Conservation (phyloP, 805 yeast genomes). For the Yarrowia deformans region DNA sequence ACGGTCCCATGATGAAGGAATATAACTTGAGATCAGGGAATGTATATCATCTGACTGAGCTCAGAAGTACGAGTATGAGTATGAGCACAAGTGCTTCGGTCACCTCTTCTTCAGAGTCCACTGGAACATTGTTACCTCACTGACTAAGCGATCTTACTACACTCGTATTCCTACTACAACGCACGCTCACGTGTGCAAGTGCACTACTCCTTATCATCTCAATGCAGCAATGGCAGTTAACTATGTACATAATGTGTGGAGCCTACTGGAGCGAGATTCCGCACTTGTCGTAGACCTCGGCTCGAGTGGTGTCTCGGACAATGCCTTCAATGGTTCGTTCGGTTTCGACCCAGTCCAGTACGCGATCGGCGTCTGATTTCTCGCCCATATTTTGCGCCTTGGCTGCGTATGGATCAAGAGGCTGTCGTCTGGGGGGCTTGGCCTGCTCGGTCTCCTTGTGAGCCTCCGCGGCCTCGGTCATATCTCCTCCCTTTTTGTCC, state of each 20-base stretch:
- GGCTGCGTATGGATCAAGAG: constrained; percentile 27
- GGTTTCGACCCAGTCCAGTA: constrained; percentile 31
- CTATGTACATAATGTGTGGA: neutral
- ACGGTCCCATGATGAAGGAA: too few species aligned
- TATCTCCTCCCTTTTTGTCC: constrained; percentile 14
- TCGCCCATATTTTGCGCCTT: neutral
- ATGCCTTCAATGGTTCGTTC: constrained; percentile 30
- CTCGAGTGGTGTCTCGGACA: constrained; percentile 23
- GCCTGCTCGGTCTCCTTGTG: neutral
- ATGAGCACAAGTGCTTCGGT: too few species aligned
- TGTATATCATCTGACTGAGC: too few species aligned
- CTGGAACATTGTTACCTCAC: too few species aligned
- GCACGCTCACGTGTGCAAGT: too few species aligned
- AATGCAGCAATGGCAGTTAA: neutral
- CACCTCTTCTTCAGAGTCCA: too few species aligned
- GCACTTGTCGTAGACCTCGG: constrained; percentile 24
- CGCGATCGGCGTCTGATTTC: constrained; percentile 18
- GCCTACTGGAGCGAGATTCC: constrained; percentile 22
- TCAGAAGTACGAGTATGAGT: too few species aligned
- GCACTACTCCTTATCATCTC: too few species aligned
- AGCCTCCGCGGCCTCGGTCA: neutral
- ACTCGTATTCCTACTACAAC: too few species aligned
- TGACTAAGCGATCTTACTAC: too few species aligned
- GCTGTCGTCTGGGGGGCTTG: neutral
- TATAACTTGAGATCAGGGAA: too few species aligned